Conservation (phyloP, 2,329 filamentous ascomycete species). For the Talaromyces sp. region DNA sequence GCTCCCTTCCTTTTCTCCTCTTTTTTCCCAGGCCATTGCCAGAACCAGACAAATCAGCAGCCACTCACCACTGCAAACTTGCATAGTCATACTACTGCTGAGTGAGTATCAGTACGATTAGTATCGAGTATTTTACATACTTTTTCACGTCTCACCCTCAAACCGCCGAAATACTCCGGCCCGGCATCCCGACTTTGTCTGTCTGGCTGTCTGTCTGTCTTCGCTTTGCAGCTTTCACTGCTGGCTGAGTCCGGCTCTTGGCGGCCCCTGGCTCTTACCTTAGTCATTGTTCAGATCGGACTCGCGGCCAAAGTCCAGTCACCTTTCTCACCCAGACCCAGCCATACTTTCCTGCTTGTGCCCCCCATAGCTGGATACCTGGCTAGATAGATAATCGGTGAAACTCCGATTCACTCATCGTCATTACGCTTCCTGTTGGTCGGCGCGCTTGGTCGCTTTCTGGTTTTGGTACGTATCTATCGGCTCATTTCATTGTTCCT, state of each 20-base stretch:
- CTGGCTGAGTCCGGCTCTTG: slow-evolving; percentile 1
- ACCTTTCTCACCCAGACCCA: slow-evolving; percentile 17
- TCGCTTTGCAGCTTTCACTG: background rate
- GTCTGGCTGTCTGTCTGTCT: background rate
- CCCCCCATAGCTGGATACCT: slow-evolving; percentile 4
- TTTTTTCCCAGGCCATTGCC: slow-evolving; percentile 11
- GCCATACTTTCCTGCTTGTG: slow-evolving; percentile 15
- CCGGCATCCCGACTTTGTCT: slow-evolving; percentile 3
- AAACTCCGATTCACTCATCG: background rate
- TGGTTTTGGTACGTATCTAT: slow-evolving; percentile 18
- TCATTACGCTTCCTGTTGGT: slow-evolving; percentile 10
- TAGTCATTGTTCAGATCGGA: background rate
- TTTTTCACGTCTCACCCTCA: slow-evolving; percentile 1
- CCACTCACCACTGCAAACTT: slow-evolving; percentile 1
- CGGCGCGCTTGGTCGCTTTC: slow-evolving; percentile 16
- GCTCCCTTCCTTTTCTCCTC: slow-evolving; percentile 16
- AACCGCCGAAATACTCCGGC: slow-evolving; percentile 3
- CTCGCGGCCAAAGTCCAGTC: slow-evolving; percentile 14
- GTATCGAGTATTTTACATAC: slow-evolving; percentile 10
- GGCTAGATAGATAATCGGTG: background rate
- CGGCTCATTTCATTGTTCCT: background rate
- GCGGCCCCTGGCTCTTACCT: background rate
- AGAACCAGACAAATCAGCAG: slow-evolving; percentile 13
- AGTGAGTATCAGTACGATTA: slow-evolving; percentile 3
- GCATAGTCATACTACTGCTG: background rate